Percentiles rank a stretch among this genome's conserved stretches.
phyloP scores from a whole-genome alignment of 768 basidiomycete species.

The Rickenella mellea region DNA sequence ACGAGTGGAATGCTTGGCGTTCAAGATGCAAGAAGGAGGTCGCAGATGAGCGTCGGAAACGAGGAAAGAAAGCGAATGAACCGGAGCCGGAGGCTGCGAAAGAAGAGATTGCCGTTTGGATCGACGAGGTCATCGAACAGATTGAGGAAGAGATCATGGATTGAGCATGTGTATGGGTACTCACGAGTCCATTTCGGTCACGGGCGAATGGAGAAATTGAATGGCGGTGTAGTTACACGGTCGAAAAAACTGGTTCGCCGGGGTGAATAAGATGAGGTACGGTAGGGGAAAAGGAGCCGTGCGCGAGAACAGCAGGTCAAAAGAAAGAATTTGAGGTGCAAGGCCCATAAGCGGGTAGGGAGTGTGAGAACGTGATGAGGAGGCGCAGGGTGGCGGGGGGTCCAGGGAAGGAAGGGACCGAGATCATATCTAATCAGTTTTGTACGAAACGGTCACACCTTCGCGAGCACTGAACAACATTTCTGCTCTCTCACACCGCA shows the following conservation, averaged over 20 bases:
- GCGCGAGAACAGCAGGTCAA: too few species aligned
- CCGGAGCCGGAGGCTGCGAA: slow-evolving; percentile 43
- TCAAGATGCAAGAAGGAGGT: slow-evolving; percentile 56
- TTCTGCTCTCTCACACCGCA: too few species aligned
- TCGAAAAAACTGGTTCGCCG: too few species aligned
- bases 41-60: slow-evolving; percentile 39
- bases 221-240: not conserved
- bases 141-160: slow-evolving; percentile 72
- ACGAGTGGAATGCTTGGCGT: slow-evolving; percentile 99
- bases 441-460: not conserved
- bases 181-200: not conserved
- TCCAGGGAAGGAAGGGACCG: not conserved
- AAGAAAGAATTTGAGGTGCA: too few species aligned
- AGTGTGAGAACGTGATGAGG: too few species aligned
- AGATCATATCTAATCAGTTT: slow-evolving; percentile 1
- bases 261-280: too few species aligned
- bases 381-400: not conserved
- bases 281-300: too few species aligned
- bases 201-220: not conserved
- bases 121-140: slow-evolving; percentile 90
- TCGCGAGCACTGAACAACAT: too few species aligned
- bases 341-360: too few species aligned
- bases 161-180: slow-evolving; percentile 10
- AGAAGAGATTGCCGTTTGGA: slow-evolving; percentile 90
- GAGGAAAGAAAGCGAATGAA: slow-evolving; percentile 23